Conservation (phyloP, 495 filamentous ascomycete genomes). For the Aspergillus panamensis region DNA sequence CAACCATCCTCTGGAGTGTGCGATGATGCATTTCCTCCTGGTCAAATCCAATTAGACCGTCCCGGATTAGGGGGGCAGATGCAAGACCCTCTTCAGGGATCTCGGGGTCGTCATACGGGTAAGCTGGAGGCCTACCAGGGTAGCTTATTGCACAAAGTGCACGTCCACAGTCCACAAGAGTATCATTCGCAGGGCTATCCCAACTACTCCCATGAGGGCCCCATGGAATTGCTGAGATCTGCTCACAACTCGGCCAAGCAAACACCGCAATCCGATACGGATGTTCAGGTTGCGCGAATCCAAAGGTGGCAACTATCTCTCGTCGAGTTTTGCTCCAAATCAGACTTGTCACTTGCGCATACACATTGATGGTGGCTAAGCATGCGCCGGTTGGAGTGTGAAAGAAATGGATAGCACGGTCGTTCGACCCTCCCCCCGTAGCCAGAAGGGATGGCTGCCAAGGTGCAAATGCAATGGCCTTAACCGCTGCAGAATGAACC, state of each 20-base stretch:
- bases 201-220: conserved; percentile 73
- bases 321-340: conserved; percentile 84
- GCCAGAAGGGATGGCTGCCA: conserved; percentile 88
- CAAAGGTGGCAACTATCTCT: conserved; percentile 91
- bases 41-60: conserved; percentile 1
- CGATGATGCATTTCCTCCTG: neutral
- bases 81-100: conserved; percentile 15
- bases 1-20: conserved; percentile 10
- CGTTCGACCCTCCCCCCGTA: conserved; percentile 89
- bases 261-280: conserved; percentile 89
- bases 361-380: conserved; percentile 86
- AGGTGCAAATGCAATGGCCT: conserved; percentile 95
- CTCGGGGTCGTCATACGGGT: conserved; percentile 7
- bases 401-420: conserved; percentile 94
- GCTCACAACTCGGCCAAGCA: conserved; percentile 88
- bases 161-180: conserved; percentile 33
- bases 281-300: conserved; percentile 93
- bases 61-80: conserved; percentile 1
- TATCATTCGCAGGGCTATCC: conserved; percentile 47
- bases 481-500: conserved; percentile 82
- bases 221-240: conserved; percentile 89
- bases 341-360: conserved; percentile 88
- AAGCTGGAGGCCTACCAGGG: conserved; percentile 35
- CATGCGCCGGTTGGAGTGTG: conserved; percentile 81
- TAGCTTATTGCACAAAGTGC: conserved; percentile 50